These are phyloP conservation scores for Debaryomyces fabryi DNA, from an alignment of 1,139 yeast genomes.

Conservation along the genomic window DNA sequence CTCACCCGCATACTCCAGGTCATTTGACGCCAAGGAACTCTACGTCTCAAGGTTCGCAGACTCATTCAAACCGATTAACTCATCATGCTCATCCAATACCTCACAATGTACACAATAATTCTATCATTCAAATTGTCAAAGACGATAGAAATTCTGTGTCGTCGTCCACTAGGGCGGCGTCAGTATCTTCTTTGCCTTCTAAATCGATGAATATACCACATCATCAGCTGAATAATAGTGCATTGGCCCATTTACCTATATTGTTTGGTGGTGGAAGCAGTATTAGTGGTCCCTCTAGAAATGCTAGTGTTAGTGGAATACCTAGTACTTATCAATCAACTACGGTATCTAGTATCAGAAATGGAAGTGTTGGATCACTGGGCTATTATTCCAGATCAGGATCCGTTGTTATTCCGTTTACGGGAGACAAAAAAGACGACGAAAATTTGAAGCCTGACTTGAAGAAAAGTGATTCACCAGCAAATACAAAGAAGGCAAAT, in stretches of 20 bases:
- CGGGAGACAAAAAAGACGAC: slow-evolving; percentile 35
- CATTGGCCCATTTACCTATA: slow-evolving; percentile 50
- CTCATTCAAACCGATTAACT: slow-evolving; percentile 3
- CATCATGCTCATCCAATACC: slow-evolving; percentile 5
- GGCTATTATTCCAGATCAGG: slow-evolving; percentile 49
- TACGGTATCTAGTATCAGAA: slow-evolving; percentile 44
- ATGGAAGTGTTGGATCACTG: slow-evolving; percentile 41
- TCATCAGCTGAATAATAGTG: slow-evolving; percentile 43
- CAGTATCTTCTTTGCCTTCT: slow-evolving; percentile 49
- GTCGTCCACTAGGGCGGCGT: slow-evolving; percentile 41
- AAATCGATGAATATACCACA: slow-evolving; percentile 54
- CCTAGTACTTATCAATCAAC: slow-evolving; percentile 31
- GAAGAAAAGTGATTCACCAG: slow-evolving; percentile 16
- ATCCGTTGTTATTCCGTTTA: slow-evolving; percentile 47
- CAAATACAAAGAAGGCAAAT: slow-evolving; percentile 11
- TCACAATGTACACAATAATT: slow-evolving; percentile 35
- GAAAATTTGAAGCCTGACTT: slow-evolving; percentile 24
- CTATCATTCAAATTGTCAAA: slow-evolving; percentile 46
- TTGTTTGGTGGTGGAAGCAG: slow-evolving; percentile 47
- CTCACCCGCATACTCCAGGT: slow-evolving; percentile 38
- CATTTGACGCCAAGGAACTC: slow-evolving; percentile 44
- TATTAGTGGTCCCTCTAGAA: slow-evolving; percentile 46
- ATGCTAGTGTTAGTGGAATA: slow-evolving; percentile 43
- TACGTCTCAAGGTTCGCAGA: slow-evolving; percentile 20
- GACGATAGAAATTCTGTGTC: slow-evolving; percentile 44